Evolutionary conservation across 805 yeast genomes (phyloP).

Genomic region (Zygotorulaspora chibaensis): DNA sequence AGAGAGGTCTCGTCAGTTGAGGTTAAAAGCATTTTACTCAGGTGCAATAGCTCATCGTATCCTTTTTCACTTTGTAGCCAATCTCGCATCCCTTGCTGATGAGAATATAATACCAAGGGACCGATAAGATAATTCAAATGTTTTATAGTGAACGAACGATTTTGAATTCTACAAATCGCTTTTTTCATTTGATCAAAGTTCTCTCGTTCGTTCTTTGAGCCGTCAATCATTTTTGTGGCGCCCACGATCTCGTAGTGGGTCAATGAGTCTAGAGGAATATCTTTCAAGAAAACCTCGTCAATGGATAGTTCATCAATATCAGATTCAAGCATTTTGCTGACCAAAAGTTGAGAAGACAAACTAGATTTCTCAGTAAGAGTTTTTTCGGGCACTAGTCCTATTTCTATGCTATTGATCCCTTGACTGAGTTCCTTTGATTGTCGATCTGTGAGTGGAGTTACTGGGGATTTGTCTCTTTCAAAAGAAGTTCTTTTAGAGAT

Average conservation of each 20-base stretch:
- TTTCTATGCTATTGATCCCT: conserved; percentile 17
- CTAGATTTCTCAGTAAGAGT: not conserved
- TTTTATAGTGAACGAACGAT: conserved; percentile 28
- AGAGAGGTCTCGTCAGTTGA: conserved; percentile 25
- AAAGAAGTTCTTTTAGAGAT: conserved; percentile 5
- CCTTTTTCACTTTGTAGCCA: conserved; percentile 28
- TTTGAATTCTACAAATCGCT: conserved; percentile 24
- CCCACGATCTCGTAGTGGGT: conserved; percentile 16
- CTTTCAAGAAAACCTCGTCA: conserved; percentile 3
- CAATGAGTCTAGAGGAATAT: conserved; percentile 11
- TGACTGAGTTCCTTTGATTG: conserved; percentile 16
- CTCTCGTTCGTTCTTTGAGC: conserved; percentile 3
- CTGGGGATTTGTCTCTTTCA: conserved; percentile 13
- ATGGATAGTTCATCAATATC: not conserved
- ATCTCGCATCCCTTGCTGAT: conserved; percentile 9
- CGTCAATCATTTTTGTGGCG: conserved; percentile 3
- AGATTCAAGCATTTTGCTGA: conserved; percentile 4
- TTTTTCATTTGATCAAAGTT: conserved; percentile 18
- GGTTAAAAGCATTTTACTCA: conserved; percentile 21
- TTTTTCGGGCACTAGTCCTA: conserved; percentile 4
- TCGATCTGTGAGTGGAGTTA: conserved; percentile 13
- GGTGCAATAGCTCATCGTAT: conserved; percentile 17
- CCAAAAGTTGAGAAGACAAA: conserved; percentile 9
- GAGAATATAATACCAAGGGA: conserved; percentile 13
- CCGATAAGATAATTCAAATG: conserved; percentile 25